Conservation (phyloP, 202 grass and related monocot genomes). For the Dendrocalamus latiflorus region DNA sequence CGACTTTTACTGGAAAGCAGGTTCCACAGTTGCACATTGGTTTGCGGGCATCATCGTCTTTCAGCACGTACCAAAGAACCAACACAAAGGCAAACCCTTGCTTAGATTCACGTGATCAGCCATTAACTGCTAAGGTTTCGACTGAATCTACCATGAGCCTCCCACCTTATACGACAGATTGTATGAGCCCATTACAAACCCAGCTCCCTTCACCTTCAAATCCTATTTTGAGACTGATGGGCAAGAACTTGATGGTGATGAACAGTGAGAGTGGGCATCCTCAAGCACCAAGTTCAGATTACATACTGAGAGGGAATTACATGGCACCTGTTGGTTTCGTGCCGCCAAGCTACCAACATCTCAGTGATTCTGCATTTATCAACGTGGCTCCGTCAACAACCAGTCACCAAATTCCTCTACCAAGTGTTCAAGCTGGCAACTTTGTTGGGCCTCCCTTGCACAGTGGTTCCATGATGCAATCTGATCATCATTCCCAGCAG, state of each 20-base stretch:
- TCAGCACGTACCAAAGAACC: slow-evolving; percentile 69
- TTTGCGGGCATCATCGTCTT: slow-evolving; percentile 69
- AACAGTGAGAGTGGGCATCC: slow-evolving; percentile 60
- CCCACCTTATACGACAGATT: slow-evolving; percentile 26
- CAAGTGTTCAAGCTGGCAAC: slow-evolving; percentile 34
- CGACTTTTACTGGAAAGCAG: too few species aligned
- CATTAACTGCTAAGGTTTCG: slow-evolving; percentile 26
- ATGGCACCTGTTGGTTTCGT: slow-evolving; percentile 37
- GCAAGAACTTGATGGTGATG: too few species aligned
- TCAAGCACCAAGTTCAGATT: slow-evolving; percentile 40
- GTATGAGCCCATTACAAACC: slow-evolving; percentile 34
- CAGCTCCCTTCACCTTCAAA: slow-evolving; percentile 58
- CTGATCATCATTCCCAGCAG: slow-evolving; percentile 36
- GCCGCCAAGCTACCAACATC: slow-evolving; percentile 43
- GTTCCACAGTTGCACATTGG: too few species aligned
- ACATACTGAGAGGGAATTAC: slow-evolving; percentile 32
- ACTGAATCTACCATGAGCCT: slow-evolving; percentile 31
- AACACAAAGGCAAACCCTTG: slow-evolving; percentile 42
- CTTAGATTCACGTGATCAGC: slow-evolving; percentile 40
- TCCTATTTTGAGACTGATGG: slow-evolving; percentile 87
- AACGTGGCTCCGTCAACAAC: slow-evolving; percentile 15
- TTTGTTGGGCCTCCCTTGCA: slow-evolving; percentile 37
- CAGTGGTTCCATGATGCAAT: slow-evolving; percentile 30
- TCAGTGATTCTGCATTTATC: slow-evolving; percentile 45
- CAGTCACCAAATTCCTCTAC: slow-evolving; percentile 37